These are phyloP conservation scores for Diospyros kaki DNA, from an alignment of 148 eudicot genomes.

Conservation along the genomic window DNA sequence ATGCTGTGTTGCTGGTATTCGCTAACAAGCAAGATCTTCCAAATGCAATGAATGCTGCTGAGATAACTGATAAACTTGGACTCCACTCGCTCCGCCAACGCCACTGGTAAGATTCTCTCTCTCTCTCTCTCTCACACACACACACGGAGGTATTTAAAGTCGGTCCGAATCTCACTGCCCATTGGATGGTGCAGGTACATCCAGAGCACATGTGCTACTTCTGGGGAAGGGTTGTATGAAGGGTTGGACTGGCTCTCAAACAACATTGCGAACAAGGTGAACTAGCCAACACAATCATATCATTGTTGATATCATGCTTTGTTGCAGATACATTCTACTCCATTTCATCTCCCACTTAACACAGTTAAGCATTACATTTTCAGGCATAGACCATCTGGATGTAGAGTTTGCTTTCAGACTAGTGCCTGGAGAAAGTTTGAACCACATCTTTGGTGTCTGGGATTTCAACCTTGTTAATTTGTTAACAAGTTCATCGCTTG, in stretches of 20 bases:
- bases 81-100: conserved; percentile 79
- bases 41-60: conserved; percentile 81
- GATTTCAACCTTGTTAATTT: neutral
- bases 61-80: conserved; percentile 77
- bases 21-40: conserved; percentile 91
- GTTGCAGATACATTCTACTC: neutral
- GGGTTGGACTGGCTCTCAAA: conserved; percentile 78
- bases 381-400: conserved; percentile 22
- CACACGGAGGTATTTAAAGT: neutral
- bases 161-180: neutral
- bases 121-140: neutral
- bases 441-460: neutral
- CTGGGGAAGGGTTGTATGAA: conserved; percentile 73
- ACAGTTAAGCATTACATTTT: conserved; percentile 4
- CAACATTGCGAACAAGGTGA: conserved; percentile 71
- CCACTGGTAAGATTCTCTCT: conserved; percentile 44
- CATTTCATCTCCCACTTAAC: neutral
- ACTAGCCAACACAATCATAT: neutral
- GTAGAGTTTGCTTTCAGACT: neutral
- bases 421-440: neutral
- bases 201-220: conserved; percentile 73
- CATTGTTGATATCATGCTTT: too few relatives aligned
- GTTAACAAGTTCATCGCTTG: neutral
- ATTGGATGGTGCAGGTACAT: conserved; percentile 43
- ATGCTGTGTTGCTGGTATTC: conserved; percentile 79